phyloP scores from a whole-genome alignment of 208 protist species.

The Leishmania arabica region DNA sequence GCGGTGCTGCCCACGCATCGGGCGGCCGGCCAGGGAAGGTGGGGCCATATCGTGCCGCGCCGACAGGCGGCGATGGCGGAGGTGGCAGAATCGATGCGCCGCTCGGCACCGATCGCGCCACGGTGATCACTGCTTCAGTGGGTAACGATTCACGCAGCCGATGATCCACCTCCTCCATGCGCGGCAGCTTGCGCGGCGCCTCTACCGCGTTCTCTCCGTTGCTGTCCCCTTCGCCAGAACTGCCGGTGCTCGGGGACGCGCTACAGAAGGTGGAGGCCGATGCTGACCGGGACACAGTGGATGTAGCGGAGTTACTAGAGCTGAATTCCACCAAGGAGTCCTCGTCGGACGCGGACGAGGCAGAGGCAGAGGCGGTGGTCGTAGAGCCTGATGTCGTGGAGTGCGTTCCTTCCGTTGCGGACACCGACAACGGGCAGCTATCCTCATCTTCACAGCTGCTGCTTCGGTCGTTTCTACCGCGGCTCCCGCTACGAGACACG shows the following conservation, averaged over 20 bases:
- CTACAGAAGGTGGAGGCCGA: background rate
- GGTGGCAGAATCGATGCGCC: constrained; percentile 3
- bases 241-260: background rate
- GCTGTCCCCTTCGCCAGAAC: background rate
- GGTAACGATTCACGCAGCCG: background rate
- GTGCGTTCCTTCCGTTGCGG: background rate
- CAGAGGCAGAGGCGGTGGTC: background rate
- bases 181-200: constrained; percentile 18
- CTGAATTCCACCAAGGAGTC: background rate
- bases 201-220: background rate
- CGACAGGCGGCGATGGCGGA: background rate
- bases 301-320: background rate
- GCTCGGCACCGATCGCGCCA: background rate
- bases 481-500: background rate
- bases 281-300: background rate
- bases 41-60: constrained; percentile 18
- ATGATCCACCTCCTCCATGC: constrained; percentile 11
- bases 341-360: background rate
- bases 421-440: background rate
- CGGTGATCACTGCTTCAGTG: background rate
- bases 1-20: constrained; percentile 4
- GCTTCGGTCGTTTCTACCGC: background rate
- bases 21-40: constrained; percentile 1
- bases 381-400: background rate
- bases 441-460: background rate